These are phyloP conservation scores for Trametes gibbosa DNA, from an alignment of 768 basidiomycete species.

Conservation along the genomic window DNA sequence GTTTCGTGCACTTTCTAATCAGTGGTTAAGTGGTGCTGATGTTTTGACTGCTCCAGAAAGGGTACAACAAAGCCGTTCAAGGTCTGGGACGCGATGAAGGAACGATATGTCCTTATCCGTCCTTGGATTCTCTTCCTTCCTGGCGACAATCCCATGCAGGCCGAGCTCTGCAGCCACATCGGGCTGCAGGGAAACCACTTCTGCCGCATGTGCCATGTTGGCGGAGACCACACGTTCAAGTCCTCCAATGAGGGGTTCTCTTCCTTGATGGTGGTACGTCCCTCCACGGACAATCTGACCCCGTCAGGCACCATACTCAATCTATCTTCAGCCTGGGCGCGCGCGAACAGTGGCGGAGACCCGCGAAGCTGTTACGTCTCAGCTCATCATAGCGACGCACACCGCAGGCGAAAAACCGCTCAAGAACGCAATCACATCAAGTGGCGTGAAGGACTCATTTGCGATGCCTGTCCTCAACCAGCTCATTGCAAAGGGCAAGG, in stretches of 20 bases:
- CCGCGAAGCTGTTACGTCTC: neutral
- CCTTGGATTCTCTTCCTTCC: slow-evolving; percentile 26
- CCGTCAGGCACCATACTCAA: neutral
- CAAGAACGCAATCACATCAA: slow-evolving; percentile 2
- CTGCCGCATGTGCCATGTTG: slow-evolving; percentile 33
- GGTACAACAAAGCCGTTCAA: slow-evolving; percentile 18
- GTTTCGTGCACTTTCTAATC: slow-evolving; percentile 14
- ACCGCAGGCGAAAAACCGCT: slow-evolving; percentile 7
- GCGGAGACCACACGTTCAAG: slow-evolving; percentile 28
- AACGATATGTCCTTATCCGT: slow-evolving; percentile 26
- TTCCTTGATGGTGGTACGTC: slow-evolving; percentile 23
- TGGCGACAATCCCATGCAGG: slow-evolving; percentile 39
- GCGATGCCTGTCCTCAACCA: slow-evolving; percentile 5
- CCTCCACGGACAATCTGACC: no score
- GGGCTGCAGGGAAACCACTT: slow-evolving; percentile 33
- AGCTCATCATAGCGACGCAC: slow-evolving; percentile 9
- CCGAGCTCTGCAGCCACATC: slow-evolving; percentile 34
- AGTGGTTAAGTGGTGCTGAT: neutral
- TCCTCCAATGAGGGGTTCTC: slow-evolving; percentile 25
- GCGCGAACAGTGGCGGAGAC: slow-evolving; percentile 8
- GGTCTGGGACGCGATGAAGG: slow-evolving; percentile 25
- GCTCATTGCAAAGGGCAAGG: slow-evolving; percentile 13
- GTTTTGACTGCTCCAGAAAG: neutral
- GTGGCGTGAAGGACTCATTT: slow-evolving; percentile 17
- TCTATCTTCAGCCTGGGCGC: neutral